Conservation (phyloP, 768 basidiomycete species). For the Paxillus ammoniavirescens region DNA sequence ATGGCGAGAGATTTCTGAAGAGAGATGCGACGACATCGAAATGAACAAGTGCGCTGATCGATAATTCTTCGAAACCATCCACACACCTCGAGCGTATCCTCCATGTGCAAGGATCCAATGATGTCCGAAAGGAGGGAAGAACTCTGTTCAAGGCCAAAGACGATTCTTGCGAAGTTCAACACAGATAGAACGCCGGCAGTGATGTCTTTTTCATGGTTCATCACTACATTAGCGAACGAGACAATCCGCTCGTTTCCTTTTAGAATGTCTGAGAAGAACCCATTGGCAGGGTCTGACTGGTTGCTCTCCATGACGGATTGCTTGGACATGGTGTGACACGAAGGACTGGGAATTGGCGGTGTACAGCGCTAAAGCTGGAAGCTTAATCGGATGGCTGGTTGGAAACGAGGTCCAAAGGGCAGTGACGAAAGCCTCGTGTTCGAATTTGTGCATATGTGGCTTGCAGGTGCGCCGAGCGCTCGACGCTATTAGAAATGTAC, state of each 20-base stretch:
- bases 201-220: slow-evolving; percentile 25
- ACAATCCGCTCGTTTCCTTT: slow-evolving; percentile 36
- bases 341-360: too few species aligned
- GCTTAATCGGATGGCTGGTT: too few species aligned
- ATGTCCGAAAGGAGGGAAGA: slow-evolving; percentile 9
- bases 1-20: slow-evolving; percentile 50
- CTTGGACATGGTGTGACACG: too few species aligned
- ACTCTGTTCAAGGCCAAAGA: slow-evolving; percentile 28
- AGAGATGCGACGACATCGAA: neutral
- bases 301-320: too few species aligned
- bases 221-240: slow-evolving; percentile 43
- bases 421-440: too few species aligned
- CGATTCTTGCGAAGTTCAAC: slow-evolving; percentile 54
- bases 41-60: neutral
- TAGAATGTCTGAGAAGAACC: slow-evolving; percentile 15
- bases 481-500: too few species aligned
- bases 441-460: too few species aligned
- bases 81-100: slow-evolving; percentile 21
- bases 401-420: too few species aligned
- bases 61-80: neutral
- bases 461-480: too few species aligned
- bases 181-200: slow-evolving; percentile 57
- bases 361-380: too few species aligned
- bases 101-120: slow-evolving; percentile 11
- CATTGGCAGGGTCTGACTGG: too few species aligned